Percentiles rank a stretch among this genome's conserved stretches.
Evolutionary conservation across 768 basidiomycete species (phyloP).

Genomic region (Boletus edulis): DNA sequence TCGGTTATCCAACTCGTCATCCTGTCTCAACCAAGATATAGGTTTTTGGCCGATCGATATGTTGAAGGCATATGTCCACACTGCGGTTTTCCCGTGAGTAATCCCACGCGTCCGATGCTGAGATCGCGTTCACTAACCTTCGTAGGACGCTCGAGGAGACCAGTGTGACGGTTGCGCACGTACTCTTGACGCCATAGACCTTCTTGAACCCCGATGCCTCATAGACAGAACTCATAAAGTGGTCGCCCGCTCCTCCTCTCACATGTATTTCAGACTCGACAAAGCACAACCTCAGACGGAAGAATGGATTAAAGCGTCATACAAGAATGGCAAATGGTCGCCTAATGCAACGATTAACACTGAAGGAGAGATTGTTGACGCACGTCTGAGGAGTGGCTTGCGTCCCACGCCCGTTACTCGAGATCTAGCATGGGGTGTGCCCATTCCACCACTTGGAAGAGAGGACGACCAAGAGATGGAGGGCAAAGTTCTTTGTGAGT

Average conservation of each 20-base stretch:
- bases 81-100: slow-evolving; percentile 75
- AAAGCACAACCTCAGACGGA: slow-evolving; percentile 78
- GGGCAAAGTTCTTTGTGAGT: slow-evolving; percentile 93
- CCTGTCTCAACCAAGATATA: slow-evolving; percentile 27
- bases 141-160: slow-evolving; percentile 92
- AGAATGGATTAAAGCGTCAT: slow-evolving; percentile 82
- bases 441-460: slow-evolving; percentile 71
- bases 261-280: slow-evolving; percentile 91
- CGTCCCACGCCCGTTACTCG: slow-evolving; percentile 89
- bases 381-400: slow-evolving; percentile 81
- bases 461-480: slow-evolving; percentile 83
- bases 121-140: not conserved
- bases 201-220: slow-evolving; percentile 93
- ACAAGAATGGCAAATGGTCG: slow-evolving; percentile 86
- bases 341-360: slow-evolving; percentile 87
- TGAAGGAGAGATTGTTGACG: slow-evolving; percentile 87
- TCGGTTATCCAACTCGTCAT: not conserved
- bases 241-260: slow-evolving; percentile 71
- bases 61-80: slow-evolving; percentile 98
- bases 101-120: not conserved
- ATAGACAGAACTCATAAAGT: slow-evolving; percentile 79
- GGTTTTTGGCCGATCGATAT: slow-evolving; percentile 95
- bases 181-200: slow-evolving; percentile 90
- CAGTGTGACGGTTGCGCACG: slow-evolving; percentile 95
- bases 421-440: slow-evolving; percentile 95